Evolutionary conservation across 2,329 filamentous ascomycete genomes (phyloP).

Genomic region (Hypoxylon sp.): DNA sequence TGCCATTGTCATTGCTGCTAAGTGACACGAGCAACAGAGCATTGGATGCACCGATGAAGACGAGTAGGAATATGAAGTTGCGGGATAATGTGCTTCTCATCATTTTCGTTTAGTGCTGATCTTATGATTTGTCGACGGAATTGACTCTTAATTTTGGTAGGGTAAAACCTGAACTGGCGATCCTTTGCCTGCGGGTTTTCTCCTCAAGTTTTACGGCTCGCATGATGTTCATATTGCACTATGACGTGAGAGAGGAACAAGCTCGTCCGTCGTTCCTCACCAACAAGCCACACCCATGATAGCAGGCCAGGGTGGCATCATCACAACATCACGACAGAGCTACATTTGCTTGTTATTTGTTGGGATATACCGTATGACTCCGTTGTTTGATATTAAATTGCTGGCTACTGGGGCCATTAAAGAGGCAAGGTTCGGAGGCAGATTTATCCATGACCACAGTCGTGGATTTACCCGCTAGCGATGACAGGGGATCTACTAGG

Average conservation of each 20-base stretch:
- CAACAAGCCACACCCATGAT: constrained; percentile 3
- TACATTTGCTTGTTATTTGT: constrained; percentile 23
- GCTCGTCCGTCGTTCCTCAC: constrained; percentile 7
- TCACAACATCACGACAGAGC: constrained; percentile 17
- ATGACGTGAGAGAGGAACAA: background rate
- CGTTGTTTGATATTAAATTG: constrained; percentile 28
- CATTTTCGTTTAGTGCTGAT: background rate
- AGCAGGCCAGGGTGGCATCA: constrained; percentile 24
- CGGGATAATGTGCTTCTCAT: constrained; percentile 20
- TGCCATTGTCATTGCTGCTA: background rate
- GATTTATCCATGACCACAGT: constrained; percentile 36
- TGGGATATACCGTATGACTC: constrained; percentile 20
- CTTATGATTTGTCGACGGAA: constrained; percentile 6
- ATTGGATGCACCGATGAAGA: background rate
- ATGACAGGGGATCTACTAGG: constrained; percentile 19
- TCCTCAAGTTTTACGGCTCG: background rate
- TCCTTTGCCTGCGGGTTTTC: background rate
- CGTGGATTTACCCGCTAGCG: constrained; percentile 30
- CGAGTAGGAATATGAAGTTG: constrained; percentile 5
- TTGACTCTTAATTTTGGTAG: constrained; percentile 7
- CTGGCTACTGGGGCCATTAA: constrained; percentile 17
- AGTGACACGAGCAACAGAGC: constrained; percentile 2
- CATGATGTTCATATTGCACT: constrained; percentile 3
- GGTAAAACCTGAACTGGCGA: background rate
- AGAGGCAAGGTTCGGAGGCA: constrained; percentile 23